These are phyloP conservation scores for Phycomyces nitens DNA, from an alignment of 192 early-diverging fungal genomes.

Conservation along the genomic window DNA sequence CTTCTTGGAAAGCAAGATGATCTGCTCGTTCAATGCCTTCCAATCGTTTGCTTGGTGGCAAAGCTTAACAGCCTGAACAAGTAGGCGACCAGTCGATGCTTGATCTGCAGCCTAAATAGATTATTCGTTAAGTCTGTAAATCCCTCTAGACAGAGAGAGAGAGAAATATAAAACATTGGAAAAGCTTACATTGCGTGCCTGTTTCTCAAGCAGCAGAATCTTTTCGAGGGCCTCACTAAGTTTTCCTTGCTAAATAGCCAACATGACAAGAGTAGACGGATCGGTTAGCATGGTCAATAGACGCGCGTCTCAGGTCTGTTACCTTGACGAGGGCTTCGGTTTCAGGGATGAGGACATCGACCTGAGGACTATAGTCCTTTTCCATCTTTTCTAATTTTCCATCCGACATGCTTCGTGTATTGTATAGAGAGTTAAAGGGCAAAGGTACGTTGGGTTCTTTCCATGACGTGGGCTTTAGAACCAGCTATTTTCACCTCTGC, in stretches of 20 bases:
- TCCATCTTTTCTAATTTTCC: constrained; percentile 82
- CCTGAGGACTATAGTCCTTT: constrained; percentile 80
- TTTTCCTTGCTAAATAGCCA: constrained; percentile 52
- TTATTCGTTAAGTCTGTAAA: too few species aligned
- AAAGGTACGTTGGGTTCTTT: background rate
- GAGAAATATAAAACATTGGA: background rate
- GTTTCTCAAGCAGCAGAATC: constrained; percentile 87
- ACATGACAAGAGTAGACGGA: background rate
- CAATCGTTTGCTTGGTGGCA: constrained; percentile 74
- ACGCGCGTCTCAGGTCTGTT: background rate
- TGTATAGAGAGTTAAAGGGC: background rate
- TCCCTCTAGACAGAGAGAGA: background rate
- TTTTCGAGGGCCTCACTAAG: constrained; percentile 86
- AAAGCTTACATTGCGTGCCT: constrained; percentile 79
- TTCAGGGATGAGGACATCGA: constrained; percentile 76
- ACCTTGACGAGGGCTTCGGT: constrained; percentile 69
- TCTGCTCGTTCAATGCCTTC: constrained; percentile 89
- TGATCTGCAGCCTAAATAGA: constrained; percentile 73
- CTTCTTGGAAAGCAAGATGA: constrained; percentile 92
- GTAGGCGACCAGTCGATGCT: constrained; percentile 81
- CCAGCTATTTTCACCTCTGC: background rate
- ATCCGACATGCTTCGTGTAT: constrained; percentile 32
- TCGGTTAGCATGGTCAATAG: background rate
- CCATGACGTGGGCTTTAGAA: background rate
- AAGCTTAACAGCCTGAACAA: constrained; percentile 75